Evolutionary conservation across 805 yeast genomes (phyloP).

Genomic region (Wickerhamiella domercqiae): DNA sequence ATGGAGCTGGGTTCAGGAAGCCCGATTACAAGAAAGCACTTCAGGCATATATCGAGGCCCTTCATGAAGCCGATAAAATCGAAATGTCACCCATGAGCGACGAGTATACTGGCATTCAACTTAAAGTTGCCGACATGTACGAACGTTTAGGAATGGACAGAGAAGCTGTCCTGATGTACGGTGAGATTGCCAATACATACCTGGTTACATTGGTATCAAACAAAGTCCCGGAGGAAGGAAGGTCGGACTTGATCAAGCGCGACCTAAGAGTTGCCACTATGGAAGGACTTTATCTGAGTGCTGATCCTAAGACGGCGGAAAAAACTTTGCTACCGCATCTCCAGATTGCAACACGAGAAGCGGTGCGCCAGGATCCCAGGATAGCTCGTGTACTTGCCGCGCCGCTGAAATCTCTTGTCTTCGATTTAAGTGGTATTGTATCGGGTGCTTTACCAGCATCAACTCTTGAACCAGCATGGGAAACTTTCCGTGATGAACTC

Average conservation of each 20-base stretch:
- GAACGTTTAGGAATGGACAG: conserved; percentile 47
- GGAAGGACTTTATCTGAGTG: conserved; percentile 33
- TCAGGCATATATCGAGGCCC: conserved; percentile 56
- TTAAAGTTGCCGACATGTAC: conserved; percentile 77
- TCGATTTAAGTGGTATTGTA: conserved; percentile 11
- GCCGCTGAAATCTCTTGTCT: conserved; percentile 9
- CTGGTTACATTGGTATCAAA: conserved; percentile 37
- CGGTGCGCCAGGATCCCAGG: conserved; percentile 24
- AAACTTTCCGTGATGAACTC: conserved; percentile 53
- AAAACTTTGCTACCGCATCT: conserved; percentile 41
- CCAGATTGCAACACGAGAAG: conserved; percentile 50
- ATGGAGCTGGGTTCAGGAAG: conserved; percentile 34
- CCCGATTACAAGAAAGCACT: conserved; percentile 55
- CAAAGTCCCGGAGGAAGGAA: conserved; percentile 26
- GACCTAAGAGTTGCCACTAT: conserved; percentile 57
- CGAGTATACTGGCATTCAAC: conserved; percentile 80
- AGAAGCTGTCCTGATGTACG: conserved; percentile 53
- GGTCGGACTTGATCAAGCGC: conserved; percentile 51
- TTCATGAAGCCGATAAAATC: conserved; percentile 42
- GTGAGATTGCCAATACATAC: conserved; percentile 41
- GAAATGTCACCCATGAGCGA: conserved; percentile 46
- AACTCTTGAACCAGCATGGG: conserved; percentile 8
- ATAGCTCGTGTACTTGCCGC: conserved; percentile 14
- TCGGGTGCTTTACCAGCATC: conserved; percentile 8
- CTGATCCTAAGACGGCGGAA: conserved; percentile 5